phyloP scores from a whole-genome alignment of 257 asterid genomes.

The Euphrasia confusa region DNA sequence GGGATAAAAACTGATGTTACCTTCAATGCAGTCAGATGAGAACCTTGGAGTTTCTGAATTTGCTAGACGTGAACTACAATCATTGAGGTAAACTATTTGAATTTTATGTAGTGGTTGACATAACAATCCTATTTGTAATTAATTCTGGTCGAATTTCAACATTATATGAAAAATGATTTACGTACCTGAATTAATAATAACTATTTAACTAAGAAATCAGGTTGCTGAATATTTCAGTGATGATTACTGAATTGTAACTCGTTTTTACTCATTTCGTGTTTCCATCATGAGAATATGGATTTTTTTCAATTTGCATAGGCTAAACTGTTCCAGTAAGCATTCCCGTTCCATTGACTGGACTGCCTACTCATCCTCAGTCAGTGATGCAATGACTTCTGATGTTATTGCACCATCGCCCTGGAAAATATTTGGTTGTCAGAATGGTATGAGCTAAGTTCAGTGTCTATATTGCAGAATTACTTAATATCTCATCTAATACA shows the following conservation, averaged over 20 bases:
- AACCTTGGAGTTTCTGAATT: slow-evolving; percentile 43
- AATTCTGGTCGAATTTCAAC: slow-evolving; percentile 15
- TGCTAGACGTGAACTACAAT: slow-evolving; percentile 40
- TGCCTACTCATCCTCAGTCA: slow-evolving; percentile 56
- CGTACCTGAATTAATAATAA: slow-evolving; percentile 14
- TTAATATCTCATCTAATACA: slow-evolving; percentile 29
- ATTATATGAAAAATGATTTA: slow-evolving; percentile 19
- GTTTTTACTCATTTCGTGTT: slow-evolving; percentile 1
- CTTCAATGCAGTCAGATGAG: slow-evolving; percentile 57
- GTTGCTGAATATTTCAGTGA: slow-evolving; percentile 21
- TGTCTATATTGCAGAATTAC: slow-evolving; percentile 23
- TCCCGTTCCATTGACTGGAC: slow-evolving; percentile 74
- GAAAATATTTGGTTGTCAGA: slow-evolving; percentile 92
- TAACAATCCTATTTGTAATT: not conserved
- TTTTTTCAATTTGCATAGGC: slow-evolving; percentile 37
- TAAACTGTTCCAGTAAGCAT: slow-evolving; percentile 53
- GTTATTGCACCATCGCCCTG: slow-evolving; percentile 95
- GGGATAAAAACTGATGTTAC: slow-evolving; percentile 35
- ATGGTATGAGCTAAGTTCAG: slow-evolving; percentile 51
- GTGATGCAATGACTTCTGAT: slow-evolving; percentile 71
- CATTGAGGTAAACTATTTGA: slow-evolving; percentile 50
- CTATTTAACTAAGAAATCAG: slow-evolving; percentile 20
- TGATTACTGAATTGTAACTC: not conserved
- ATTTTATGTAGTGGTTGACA: slow-evolving; percentile 21
- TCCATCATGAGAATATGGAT: not conserved